Percentiles rank a stretch among this genome's conserved stretches.
Evolutionary conservation across 352 stramenopile species (phyloP).

Genomic region (Globisporangium cederbergense): DNA sequence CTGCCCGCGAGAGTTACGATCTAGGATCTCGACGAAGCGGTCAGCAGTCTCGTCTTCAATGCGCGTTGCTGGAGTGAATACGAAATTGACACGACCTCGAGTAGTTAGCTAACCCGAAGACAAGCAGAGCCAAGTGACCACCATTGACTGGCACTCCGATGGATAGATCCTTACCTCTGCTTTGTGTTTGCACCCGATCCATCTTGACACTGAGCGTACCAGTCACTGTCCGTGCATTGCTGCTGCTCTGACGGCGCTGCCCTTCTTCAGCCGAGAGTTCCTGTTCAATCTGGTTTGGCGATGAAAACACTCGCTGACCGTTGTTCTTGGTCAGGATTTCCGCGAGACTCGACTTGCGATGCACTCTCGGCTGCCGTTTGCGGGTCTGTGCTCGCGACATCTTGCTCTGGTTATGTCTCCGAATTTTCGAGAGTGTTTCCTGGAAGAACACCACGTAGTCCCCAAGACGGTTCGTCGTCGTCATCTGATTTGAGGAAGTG

Average conservation of each 20-base stretch:
- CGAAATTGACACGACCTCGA: background rate
- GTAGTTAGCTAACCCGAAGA: background rate
- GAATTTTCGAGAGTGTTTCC: constrained; percentile 59
- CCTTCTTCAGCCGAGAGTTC: background rate
- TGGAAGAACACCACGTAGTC: constrained; percentile 81
- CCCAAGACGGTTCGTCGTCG: constrained; percentile 50
- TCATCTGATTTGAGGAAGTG: constrained; percentile 44
- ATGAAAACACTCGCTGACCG: constrained; percentile 2
- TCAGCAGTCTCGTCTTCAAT: constrained; percentile 29
- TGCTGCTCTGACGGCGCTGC: background rate
- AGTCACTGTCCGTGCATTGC: background rate
- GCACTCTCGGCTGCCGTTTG: constrained; percentile 24
- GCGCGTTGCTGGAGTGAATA: background rate
- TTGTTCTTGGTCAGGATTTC: constrained; percentile 23
- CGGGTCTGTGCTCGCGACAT: constrained; percentile 16
- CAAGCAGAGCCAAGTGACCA: background rate
- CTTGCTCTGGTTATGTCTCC: constrained; percentile 46
- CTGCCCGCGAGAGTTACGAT: constrained; percentile 46
- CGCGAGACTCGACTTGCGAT: constrained; percentile 31
- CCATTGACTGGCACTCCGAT: background rate
- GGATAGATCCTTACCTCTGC: constrained; percentile 17
- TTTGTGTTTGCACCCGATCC: constrained; percentile 26
- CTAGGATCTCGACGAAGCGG: constrained; percentile 58
- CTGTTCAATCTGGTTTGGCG: constrained; percentile 17
- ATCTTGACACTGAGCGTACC: constrained; percentile 30